Percentiles rank a stretch among this genome's conserved stretches.
Conservation (phyloP, 371 early-diverging fungal genomes). For the Phascolomyces articulosus region DNA sequence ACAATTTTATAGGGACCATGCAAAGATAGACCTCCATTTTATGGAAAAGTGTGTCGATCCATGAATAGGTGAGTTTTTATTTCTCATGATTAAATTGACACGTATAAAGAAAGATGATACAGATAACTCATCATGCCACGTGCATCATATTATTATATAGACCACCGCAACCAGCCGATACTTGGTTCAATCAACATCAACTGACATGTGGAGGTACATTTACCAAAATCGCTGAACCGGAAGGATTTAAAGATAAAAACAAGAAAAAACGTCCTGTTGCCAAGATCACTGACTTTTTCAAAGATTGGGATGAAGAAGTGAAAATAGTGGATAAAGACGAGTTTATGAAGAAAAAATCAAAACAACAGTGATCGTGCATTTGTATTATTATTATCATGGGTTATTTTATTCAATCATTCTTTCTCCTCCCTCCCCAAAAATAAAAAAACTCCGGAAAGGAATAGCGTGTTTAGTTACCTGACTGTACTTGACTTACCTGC, state of each 20-base stretch:
- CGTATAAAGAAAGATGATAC: not conserved
- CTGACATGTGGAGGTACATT: constrained; percentile 4
- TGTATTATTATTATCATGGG: too few species aligned
- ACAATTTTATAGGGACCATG: constrained; percentile 62
- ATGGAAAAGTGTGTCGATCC: constrained; percentile 60
- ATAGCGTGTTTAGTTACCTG: too few species aligned
- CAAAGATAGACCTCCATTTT: constrained; percentile 58
- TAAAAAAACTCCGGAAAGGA: not conserved
- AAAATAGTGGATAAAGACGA: not conserved
- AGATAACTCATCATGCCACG: too few species aligned
- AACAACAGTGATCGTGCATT: not conserved
- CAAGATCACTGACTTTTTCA: constrained; percentile 5
- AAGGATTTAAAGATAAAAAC: not conserved
- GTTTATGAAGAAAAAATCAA: not conserved
- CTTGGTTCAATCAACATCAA: not conserved
- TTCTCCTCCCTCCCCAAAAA: too few species aligned
- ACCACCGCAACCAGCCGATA: constrained; percentile 2
- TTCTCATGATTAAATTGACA: not conserved
- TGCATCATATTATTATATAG: not conserved
- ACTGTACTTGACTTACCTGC: too few species aligned
- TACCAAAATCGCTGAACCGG: constrained; percentile 1
- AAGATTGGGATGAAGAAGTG: not conserved
- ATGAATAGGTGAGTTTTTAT: constrained; percentile 57
- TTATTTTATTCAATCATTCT: too few species aligned
- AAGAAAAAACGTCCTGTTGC: not conserved